These are phyloP conservation scores for Acanthamoeba royreba DNA, from an alignment of 208 protist genomes.

Conservation along the genomic window DNA sequence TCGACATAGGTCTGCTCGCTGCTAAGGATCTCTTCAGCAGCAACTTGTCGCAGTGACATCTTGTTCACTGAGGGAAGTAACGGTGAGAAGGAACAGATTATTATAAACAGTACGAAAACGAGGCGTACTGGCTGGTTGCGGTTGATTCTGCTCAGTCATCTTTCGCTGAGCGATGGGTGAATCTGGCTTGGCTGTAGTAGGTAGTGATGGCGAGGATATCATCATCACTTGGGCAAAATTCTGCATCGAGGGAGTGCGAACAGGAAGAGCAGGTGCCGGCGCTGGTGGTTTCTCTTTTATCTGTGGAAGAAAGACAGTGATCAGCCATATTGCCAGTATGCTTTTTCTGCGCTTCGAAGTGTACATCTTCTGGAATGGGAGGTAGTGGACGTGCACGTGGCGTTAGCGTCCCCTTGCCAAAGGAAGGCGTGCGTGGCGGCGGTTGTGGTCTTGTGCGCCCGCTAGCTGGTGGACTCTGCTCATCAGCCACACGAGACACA, in stretches of 20 bases:
- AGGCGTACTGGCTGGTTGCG: neutral
- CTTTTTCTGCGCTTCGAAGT: too few relatives aligned
- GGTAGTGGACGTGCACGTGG: neutral
- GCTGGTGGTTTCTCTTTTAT: neutral
- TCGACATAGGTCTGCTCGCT: conserved; percentile 29
- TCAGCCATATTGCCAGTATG: neutral
- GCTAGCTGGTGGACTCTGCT: too few relatives aligned
- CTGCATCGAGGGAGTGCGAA: neutral
- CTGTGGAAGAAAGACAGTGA: neutral
- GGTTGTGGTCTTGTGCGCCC: neutral
- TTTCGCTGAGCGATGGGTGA: neutral
- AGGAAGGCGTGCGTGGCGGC: neutral
- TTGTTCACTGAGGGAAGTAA: neutral
- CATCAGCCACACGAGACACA: too few relatives aligned
- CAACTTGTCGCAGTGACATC: conserved; percentile 3
- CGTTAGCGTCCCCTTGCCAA: neutral
- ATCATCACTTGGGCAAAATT: neutral
- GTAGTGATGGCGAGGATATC: neutral
- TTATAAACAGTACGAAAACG: too few relatives aligned
- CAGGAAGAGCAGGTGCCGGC: neutral
- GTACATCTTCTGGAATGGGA: neutral
- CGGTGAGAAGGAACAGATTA: too few relatives aligned
- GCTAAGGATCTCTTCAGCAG: neutral
- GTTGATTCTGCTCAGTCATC: neutral
- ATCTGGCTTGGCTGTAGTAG: neutral